phyloP scores from a whole-genome alignment of 176 grass and related monocot species.

The Eragrostis curvula region DNA sequence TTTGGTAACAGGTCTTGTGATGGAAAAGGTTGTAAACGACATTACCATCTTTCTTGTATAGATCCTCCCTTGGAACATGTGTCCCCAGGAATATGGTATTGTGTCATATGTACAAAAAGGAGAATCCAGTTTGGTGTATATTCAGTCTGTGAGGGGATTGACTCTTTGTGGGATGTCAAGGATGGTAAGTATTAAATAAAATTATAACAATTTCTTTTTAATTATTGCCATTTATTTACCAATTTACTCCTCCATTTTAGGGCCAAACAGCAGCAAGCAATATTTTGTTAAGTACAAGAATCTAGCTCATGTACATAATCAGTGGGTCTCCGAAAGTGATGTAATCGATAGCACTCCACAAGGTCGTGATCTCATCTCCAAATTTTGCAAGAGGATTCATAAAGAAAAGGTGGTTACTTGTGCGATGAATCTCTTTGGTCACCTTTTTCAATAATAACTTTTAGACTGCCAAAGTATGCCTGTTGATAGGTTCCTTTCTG shows the following conservation, averaged over 20 bases:
- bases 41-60: slow-evolving; percentile 76
- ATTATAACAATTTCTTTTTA: background rate
- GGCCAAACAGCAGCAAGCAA: slow-evolving; percentile 51
- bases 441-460: slow-evolving; percentile 11
- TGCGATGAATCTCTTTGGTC: slow-evolving; percentile 34
- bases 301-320: slow-evolving; percentile 87
- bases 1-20: slow-evolving; percentile 61
- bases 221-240: slow-evolving; percentile 23
- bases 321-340: slow-evolving; percentile 72
- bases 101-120: slow-evolving; percentile 63
- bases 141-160: slow-evolving; percentile 69
- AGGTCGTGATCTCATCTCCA: slow-evolving; percentile 58
- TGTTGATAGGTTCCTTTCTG: slow-evolving; percentile 40
- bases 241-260: slow-evolving; percentile 41
- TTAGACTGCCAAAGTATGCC: slow-evolving; percentile 23
- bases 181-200: slow-evolving; percentile 58
- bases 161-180: slow-evolving; percentile 85
- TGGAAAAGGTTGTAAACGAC: slow-evolving; percentile 70
- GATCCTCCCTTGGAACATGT: slow-evolving; percentile 60
- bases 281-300: slow-evolving; percentile 93
- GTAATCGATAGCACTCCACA: slow-evolving; percentile 56
- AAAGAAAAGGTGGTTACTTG: slow-evolving; percentile 65
- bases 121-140: slow-evolving; percentile 71
- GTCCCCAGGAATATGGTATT: slow-evolving; percentile 75
- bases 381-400: slow-evolving; percentile 66